phyloP scores from a whole-genome alignment of 768 basidiomycete species.

The Cyclocybe aegerita region DNA sequence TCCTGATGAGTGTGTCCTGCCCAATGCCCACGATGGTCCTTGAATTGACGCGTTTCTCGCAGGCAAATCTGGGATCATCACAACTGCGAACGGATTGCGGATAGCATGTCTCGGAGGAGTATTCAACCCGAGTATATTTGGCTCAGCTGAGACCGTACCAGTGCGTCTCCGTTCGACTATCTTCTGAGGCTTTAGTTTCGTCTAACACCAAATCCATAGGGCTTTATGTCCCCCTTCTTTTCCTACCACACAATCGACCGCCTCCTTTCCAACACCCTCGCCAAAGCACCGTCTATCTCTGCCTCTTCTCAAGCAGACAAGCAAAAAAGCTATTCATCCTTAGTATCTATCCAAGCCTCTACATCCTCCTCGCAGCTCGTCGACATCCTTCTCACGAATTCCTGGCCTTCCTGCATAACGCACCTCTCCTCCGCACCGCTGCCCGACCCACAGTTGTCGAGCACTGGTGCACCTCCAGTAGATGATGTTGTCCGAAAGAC shows the following conservation, averaged over 20 bases:
- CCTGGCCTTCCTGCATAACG: constrained; percentile 70
- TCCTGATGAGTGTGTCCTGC: constrained; percentile 70
- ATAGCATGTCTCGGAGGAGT: constrained; percentile 85
- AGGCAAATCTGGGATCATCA: constrained; percentile 84
- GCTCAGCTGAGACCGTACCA: constrained; percentile 59
- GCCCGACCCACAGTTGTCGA: constrained; percentile 43
- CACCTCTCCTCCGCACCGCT: constrained; percentile 56
- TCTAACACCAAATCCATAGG: constrained; percentile 38
- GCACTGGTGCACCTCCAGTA: constrained; percentile 52
- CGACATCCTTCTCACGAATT: constrained; percentile 81
- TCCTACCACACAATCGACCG: constrained; percentile 68
- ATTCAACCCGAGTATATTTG: constrained; percentile 63
- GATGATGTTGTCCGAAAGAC: constrained; percentile 63
- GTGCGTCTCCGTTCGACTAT: constrained; percentile 36
- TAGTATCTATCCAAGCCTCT: constrained; percentile 66
- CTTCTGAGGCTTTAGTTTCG: constrained; percentile 1
- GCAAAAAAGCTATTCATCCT: constrained; percentile 55
- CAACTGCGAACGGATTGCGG: constrained; percentile 75
- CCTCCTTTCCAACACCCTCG: constrained; percentile 67
- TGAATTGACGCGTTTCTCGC: constrained; percentile 7
- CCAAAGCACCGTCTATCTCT: constrained; percentile 32
- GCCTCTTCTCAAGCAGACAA: constrained; percentile 20
- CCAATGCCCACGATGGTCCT: background rate
- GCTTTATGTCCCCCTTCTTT: constrained; percentile 77
- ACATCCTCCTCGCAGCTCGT: constrained; percentile 62